These are phyloP conservation scores for Arctium lappa DNA, from an alignment of 129 eudicot species.

Conservation along the genomic window DNA sequence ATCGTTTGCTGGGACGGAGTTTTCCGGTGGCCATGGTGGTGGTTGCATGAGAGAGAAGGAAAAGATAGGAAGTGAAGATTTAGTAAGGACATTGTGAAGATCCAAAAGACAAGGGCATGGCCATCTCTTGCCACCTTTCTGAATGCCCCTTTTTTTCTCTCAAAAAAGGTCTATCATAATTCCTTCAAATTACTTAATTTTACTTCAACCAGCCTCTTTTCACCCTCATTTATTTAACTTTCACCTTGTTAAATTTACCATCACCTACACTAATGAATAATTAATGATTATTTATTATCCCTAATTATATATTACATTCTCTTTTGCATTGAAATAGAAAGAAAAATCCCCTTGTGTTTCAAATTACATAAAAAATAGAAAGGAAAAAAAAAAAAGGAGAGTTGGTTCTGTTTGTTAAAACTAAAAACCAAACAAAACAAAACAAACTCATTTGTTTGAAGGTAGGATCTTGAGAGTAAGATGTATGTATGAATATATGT, in stretches of 20 bases:
- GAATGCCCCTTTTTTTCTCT: constrained; percentile 19
- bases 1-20: constrained; percentile 44
- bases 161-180: constrained; percentile 5
- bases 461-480: too few species aligned
- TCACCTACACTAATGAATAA: not conserved
- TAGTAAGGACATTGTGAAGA: constrained; percentile 37
- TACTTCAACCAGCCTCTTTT: not conserved
- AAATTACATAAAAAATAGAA: too few species aligned
- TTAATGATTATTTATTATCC: not conserved
- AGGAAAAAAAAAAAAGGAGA: too few species aligned
- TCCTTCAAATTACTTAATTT: not conserved
- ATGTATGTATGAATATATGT: too few species aligned
- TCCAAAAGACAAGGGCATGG: constrained; percentile 45
- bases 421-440: too few species aligned
- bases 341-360: not conserved
- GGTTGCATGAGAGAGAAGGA: constrained; percentile 10
- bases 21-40: constrained; percentile 48
- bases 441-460: too few species aligned
- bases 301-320: not conserved
- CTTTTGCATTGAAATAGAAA: not conserved
- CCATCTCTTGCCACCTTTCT: constrained; percentile 32
- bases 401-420: too few species aligned
- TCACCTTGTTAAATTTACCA: not conserved
- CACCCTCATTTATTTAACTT: not conserved
- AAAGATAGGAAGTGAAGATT: constrained; percentile 22